A percentile compares a stretch with the other conserved stretches of the same genome.
Conservation (phyloP, 1,139 yeast genomes). For the Pichia cactophila region DNA sequence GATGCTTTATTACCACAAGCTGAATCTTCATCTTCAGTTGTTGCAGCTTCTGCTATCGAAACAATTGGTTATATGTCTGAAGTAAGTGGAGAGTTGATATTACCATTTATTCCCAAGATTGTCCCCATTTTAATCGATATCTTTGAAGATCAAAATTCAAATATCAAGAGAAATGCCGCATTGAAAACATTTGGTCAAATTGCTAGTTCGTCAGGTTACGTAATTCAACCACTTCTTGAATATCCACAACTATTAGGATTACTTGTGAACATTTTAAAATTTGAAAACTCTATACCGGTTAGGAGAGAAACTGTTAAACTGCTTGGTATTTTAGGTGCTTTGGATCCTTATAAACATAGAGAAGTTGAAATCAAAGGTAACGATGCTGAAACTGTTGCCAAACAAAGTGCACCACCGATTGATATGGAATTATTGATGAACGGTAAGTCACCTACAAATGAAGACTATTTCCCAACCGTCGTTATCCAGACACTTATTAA, state of each 20-base stretch:
- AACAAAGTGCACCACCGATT: constrained; percentile 80
- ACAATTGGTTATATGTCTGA: constrained; percentile 89
- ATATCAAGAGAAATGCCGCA: constrained; percentile 83
- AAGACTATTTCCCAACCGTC: constrained; percentile 93
- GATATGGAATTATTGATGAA: constrained; percentile 87
- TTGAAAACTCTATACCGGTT: constrained; percentile 66
- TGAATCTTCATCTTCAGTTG: constrained; percentile 60
- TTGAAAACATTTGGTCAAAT: constrained; percentile 80
- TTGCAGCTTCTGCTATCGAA: constrained; percentile 75
- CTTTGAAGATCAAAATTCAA: constrained; percentile 85
- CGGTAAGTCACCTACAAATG: constrained; percentile 90
- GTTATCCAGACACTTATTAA: constrained; percentile 81
- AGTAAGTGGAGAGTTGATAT: constrained; percentile 82
- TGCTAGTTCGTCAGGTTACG: constrained; percentile 88
- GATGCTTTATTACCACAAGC: constrained; percentile 77
- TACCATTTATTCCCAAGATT: constrained; percentile 60
- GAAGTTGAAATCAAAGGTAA: constrained; percentile 77
- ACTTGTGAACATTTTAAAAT: constrained; percentile 70
- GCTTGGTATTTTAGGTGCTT: constrained; percentile 89
- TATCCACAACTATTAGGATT: constrained; percentile 84
- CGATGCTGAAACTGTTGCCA: constrained; percentile 50
- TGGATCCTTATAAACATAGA: constrained; percentile 92
- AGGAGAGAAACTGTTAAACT: constrained; percentile 83
- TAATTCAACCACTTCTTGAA: constrained; percentile 84
- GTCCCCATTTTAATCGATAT: constrained; percentile 87